Base-by-base conservation (phyloP, 495 filamentous ascomycete species). In the Hypoxylon trugodes region DNA sequence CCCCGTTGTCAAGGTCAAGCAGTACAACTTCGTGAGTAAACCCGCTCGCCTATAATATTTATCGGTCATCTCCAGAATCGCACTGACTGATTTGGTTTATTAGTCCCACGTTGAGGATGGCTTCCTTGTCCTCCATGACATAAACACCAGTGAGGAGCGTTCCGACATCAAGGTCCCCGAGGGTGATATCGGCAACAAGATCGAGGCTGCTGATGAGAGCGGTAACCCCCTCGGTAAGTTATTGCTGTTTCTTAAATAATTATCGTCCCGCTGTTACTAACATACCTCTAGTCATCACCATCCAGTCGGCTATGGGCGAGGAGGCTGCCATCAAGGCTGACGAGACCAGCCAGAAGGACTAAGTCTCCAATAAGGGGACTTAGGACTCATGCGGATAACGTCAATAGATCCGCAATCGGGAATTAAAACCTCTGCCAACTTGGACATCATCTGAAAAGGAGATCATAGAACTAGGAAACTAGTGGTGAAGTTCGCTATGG, bases 261-360 rank as follows among this genome's bases (percentile, higher is more conserved):
- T 18, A 21, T 7, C 6, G 12, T 42, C 4, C 13, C 2, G 32
- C 18, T 16, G 10, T 10, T 13, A 22, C 66, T 77, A 51, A 77
- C 68, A 33, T n/a, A 15, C 15, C 26, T 38, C 6, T 65, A 97
- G 93, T 92, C 74, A 85, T 98, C 72, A 90, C 92, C 68, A 84
- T 99, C 77, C 89, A 94, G 74, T 89, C 90, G 61, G 87, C 95
- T 74, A 99, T 99, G 95, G 89, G 90, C 69, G 93, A 98, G 79
- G 92, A 97, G 85, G 83, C 85, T 65, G 90, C 87, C 67, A 90
- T 97, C 73, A 93, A 97, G 75, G 89, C 88, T 80, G 97, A 98
- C 86, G 94, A 98, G 80, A 38, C 52, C 51, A 47, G 38, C 40
- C 45, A 61, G 51, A 67, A 67, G 57, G 64, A 67, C 35, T 67